Evolutionary conservation across 805 yeast genomes (phyloP), one percentile per base, ranked within the genome.

Genomic region (Scheffersomyces stipitis): DNA sequence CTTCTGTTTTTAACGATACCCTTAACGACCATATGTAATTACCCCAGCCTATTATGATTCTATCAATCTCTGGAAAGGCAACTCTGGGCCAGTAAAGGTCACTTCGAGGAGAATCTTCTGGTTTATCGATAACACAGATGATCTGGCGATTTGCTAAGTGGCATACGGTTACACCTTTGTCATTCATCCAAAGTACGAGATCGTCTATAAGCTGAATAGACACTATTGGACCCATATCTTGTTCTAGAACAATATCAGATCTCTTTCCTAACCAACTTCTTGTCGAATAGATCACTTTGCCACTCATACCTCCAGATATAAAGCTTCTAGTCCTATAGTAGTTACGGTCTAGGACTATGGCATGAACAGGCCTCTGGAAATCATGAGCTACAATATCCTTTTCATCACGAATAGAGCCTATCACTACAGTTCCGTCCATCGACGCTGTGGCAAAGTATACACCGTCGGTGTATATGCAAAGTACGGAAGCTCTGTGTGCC

Each of bases 361-460:
- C 81, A 54, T 89, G 95, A 0, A 93, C 75, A 0, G 98, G 97
- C 18, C 97, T 68, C 49, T 84, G 83, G 58, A 89, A 86, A 59
- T 90, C 95, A 48, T 77, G 83, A 2, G 88, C 89, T 0, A 74
- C 68, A 2, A 84, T 77, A 48, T 84, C 93, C 4, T 68, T 62
- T 14, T 76, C 77, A 44, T 83, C 85, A 1, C 45, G 40, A 1
- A 86, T 64, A 2, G 89, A 76, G 0, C 96, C 93, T 4, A 88
- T 76, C 1, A 88, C 88, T 0, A 91, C 84, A 0, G 96, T 85
- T 0, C 99, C 99, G 56, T 93, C 99, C 68, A 91, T 82, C 0
- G 97, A 88, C 0, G 90, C 96, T 0, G 95, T 81, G 0, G 93
- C 95, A 41, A 93, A 78, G 51, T 73, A 79, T 6, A 61, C 61